Percentiles rank a stretch among this genome's conserved stretches.
Evolutionary conservation across 2,329 filamentous ascomycete species (phyloP).

Genomic region (Alternaria triticina): DNA sequence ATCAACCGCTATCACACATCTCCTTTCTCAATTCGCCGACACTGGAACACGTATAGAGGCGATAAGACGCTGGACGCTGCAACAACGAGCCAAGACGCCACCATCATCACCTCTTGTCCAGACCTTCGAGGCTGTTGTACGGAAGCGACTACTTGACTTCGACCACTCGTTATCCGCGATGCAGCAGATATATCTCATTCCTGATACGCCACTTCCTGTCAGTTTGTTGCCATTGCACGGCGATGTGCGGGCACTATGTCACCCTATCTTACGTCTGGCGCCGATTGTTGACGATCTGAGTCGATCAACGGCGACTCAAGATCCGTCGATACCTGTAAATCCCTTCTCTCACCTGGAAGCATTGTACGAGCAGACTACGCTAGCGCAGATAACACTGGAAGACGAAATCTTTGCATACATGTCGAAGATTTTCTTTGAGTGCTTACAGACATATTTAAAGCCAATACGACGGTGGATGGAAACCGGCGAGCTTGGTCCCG

Average conservation of each 20-base stretch:
- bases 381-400: slow-evolving; percentile 73
- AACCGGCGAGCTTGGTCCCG: slow-evolving; percentile 69
- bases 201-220: slow-evolving; percentile 62
- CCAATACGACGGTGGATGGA: slow-evolving; percentile 87
- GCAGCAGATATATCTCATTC: slow-evolving; percentile 66
- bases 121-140: slow-evolving; percentile 71
- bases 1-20: slow-evolving; percentile 39
- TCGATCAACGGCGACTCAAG: slow-evolving; percentile 53
- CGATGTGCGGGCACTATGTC: slow-evolving; percentile 61
- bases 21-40: slow-evolving; percentile 54
- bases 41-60: slow-evolving; percentile 57
- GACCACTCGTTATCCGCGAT: slow-evolving; percentile 65
- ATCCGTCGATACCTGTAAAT: slow-evolving; percentile 46
- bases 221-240: slow-evolving; percentile 70
- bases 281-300: slow-evolving; percentile 57
- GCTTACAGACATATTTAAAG: slow-evolving; percentile 80
- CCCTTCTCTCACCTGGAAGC: slow-evolving; percentile 80
- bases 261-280: slow-evolving; percentile 66
- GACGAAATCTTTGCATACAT: slow-evolving; percentile 67
- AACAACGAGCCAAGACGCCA: slow-evolving; percentile 22
- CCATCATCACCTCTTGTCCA: slow-evolving; percentile 61
- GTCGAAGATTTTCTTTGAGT: slow-evolving; percentile 76
- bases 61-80: slow-evolving; percentile 57
- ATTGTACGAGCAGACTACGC: slow-evolving; percentile 73
- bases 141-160: slow-evolving; percentile 63